Base-by-base conservation (phyloP, 345 rosid species). In the Heritiera fomes region DNA sequence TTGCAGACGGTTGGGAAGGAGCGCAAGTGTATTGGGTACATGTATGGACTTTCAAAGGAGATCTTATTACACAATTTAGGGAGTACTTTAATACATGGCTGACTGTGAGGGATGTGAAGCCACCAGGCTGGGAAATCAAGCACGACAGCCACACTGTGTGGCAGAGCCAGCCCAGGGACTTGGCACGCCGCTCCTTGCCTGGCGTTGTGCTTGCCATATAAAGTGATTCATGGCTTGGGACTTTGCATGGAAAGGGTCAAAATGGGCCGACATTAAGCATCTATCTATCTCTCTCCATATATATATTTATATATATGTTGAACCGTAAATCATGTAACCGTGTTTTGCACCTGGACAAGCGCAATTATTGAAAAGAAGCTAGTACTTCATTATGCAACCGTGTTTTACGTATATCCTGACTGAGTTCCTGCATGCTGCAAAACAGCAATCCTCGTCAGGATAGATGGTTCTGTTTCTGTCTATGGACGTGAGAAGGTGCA, bases 71-170 rank as follows among this genome's bases (percentile, higher is more conserved):
- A 2, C 91, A 90, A 74, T 85, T 92, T 43, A 88, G 96, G 68
- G 98, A 94, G 87, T 92, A 94, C 73, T 91, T 94, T 75, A 92
- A 94, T 76, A 94, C 98, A 8, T 92, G 94, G 94, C 81, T 92
- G 10, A 92, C 89, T 28, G 91, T 94, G 55, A 89, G 86, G 79
- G 94, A 89, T 63, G 80, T 86, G 52, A 83, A 80, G 20, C 83
- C 85, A 3, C 61, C 84, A 15, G 75, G 84, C 7, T 84, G 89
- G 88, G 89, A 85, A 47, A 79, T 80, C 17, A 53, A 73, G 34
- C 78, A 62, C 12, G 71, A 47, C 66, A 72, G 53, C 72, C 75
- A 70, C 73, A 87, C 93, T 2, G 79, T 94, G 72, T 94, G 98
- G 97, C 94, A 91, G 88, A 92, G 97, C 85, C 89, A 87, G 10